A percentile compares a stretch with the other conserved stretches of the same genome.
Evolutionary conservation across 176 grass and related monocot genomes (phyloP).

Genomic region (Puccinellia tenuiflora): DNA sequence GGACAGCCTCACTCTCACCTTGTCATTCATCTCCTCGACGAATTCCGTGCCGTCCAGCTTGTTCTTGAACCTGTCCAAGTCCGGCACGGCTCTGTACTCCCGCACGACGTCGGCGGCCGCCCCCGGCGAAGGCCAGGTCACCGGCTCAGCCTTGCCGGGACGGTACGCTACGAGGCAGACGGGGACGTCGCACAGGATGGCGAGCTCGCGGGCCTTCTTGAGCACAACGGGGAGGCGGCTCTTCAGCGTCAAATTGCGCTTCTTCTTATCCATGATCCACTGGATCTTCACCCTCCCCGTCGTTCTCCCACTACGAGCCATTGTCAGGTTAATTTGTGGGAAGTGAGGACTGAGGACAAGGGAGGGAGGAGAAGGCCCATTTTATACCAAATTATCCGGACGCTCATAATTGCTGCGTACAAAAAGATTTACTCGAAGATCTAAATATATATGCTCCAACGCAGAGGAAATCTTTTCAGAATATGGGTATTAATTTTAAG

Average conservation of each 20-base stretch:
- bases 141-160: neutral
- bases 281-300: neutral
- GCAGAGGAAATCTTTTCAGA: neutral
- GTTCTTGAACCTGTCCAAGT: neutral
- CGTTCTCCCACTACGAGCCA: neutral
- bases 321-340: no score
- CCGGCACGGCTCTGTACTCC: neutral
- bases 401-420: neutral
- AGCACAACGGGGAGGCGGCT: neutral
- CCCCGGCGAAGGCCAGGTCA: neutral
- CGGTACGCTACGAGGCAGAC: constrained; percentile 18
- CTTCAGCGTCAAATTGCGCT: neutral
- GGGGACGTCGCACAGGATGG: neutral
- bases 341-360: neutral
- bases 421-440: neutral
- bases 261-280: neutral
- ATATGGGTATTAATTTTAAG: neutral
- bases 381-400: neutral
- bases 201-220: neutral
- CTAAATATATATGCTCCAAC: neutral
- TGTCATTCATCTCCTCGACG: neutral
- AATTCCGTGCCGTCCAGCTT: constrained; percentile 21
- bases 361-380: neutral
- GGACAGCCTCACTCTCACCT: neutral
- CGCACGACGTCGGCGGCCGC: neutral